These are phyloP conservation scores for Pistacia vera DNA, from an alignment of 345 rosid genomes.

Conservation along the genomic window DNA sequence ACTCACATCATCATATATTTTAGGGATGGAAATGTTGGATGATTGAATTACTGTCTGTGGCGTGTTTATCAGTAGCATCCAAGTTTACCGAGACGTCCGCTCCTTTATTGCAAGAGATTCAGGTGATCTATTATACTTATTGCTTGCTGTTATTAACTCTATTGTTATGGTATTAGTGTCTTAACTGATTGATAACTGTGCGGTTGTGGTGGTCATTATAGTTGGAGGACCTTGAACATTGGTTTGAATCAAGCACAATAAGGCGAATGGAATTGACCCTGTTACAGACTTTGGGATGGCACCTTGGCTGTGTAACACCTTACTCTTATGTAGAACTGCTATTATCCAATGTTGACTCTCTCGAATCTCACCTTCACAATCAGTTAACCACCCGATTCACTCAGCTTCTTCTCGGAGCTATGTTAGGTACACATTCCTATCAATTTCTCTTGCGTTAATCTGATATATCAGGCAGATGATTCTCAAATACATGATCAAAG, in stretches of 20 bases:
- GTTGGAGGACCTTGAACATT: slow-evolving; percentile 62
- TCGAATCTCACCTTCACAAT: slow-evolving; percentile 24
- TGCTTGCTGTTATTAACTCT: background rate
- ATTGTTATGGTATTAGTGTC: too few relatives aligned
- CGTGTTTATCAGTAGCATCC: slow-evolving; percentile 69
- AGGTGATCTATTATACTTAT: slow-evolving; percentile 35
- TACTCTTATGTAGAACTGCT: slow-evolving; percentile 54
- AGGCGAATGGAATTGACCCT: slow-evolving; percentile 65
- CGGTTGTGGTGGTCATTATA: slow-evolving; percentile 13
- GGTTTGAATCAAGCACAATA: slow-evolving; percentile 53
- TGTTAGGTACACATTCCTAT: slow-evolving; percentile 36
- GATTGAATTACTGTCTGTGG: slow-evolving; percentile 57
- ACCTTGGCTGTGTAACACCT: slow-evolving; percentile 49
- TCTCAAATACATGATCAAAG: too few relatives aligned
- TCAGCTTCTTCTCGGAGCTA: slow-evolving; percentile 42
- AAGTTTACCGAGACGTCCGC: slow-evolving; percentile 58
- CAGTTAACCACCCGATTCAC: slow-evolving; percentile 38
- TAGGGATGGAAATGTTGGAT: slow-evolving; percentile 78
- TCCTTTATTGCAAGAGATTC: slow-evolving; percentile 57
- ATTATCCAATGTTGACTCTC: slow-evolving; percentile 18
- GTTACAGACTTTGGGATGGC: slow-evolving; percentile 60
- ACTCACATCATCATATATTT: background rate
- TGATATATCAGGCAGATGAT: too few relatives aligned
- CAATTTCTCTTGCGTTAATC: background rate
- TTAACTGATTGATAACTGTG: background rate